Conservation (phyloP, 257 asterid species). For the Vinca minor region DNA sequence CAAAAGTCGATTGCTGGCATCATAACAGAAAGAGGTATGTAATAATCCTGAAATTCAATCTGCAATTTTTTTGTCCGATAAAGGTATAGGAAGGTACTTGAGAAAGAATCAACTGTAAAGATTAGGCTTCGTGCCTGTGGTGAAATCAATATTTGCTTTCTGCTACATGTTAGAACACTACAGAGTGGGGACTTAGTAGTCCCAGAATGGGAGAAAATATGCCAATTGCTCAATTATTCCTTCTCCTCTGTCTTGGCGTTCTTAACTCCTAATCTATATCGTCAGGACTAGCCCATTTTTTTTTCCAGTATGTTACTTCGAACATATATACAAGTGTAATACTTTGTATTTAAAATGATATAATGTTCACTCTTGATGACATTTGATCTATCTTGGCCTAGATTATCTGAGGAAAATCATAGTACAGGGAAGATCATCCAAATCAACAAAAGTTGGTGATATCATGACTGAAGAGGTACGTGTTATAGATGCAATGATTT, state of each 20-base stretch:
- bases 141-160: not conserved
- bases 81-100: not conserved
- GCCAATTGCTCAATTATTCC: not conserved
- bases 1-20: constrained; percentile 77
- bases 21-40: constrained; percentile 50
- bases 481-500: not conserved
- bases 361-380: not conserved
- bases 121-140: not conserved
- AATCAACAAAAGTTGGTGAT: constrained; percentile 92
- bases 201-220: not conserved
- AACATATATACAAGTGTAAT: not conserved
- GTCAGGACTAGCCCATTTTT: too few relatives aligned
- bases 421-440: constrained; percentile 92
- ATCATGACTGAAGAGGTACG: constrained; percentile 97
- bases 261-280: not conserved
- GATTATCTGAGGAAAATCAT: constrained; percentile 95
- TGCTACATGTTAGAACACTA: not conserved
- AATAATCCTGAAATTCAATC: too few relatives aligned
- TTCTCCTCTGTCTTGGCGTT: not conserved
- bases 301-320: not conserved
- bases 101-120: not conserved
- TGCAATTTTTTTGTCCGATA: not conserved
- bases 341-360: too few relatives aligned
- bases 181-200: not conserved
- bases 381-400: constrained; percentile 19